Evolutionary conservation across 495 filamentous ascomycete species (phyloP).

Genomic region (Astrothelium macrocarpum): DNA sequence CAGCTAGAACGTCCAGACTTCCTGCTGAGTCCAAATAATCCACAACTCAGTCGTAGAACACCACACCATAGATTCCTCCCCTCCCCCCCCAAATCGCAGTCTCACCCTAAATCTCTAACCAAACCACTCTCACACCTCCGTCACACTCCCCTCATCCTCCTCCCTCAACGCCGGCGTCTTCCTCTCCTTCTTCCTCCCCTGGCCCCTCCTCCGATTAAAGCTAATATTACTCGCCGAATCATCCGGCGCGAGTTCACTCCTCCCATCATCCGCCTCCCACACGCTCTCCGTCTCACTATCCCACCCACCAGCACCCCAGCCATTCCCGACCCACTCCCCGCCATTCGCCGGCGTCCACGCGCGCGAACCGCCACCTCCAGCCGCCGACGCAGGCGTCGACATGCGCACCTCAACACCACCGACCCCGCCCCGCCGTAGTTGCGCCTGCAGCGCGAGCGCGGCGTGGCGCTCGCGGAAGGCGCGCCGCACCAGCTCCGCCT

Average conservation of each 20-base stretch:
- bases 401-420: conserved; percentile 41
- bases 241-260: conserved; percentile 59
- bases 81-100: not conserved
- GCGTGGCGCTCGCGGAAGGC: conserved; percentile 70
- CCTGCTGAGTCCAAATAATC: no score
- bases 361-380: conserved; percentile 17
- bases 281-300: conserved; percentile 45
- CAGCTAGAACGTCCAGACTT: no score
- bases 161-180: conserved; percentile 76
- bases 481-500: conserved; percentile 71
- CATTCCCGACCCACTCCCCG: conserved; percentile 26
- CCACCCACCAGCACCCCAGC: conserved; percentile 24
- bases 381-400: conserved; percentile 45
- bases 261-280: conserved; percentile 49
- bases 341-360: conserved; percentile 14
- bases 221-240: conserved; percentile 81
- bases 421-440: conserved; percentile 51
- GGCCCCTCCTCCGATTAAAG: conserved; percentile 58
- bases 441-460: conserved; percentile 66
- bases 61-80: not conserved
- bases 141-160: conserved; percentile 58
- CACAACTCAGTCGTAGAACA: no score
- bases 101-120: not conserved
- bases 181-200: conserved; percentile 61
- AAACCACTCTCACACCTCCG: conserved; percentile 10